These are phyloP conservation scores for Rhododendron kiyosumense DNA, from an alignment of 148 eudicot genomes.

Conservation along the genomic window DNA sequence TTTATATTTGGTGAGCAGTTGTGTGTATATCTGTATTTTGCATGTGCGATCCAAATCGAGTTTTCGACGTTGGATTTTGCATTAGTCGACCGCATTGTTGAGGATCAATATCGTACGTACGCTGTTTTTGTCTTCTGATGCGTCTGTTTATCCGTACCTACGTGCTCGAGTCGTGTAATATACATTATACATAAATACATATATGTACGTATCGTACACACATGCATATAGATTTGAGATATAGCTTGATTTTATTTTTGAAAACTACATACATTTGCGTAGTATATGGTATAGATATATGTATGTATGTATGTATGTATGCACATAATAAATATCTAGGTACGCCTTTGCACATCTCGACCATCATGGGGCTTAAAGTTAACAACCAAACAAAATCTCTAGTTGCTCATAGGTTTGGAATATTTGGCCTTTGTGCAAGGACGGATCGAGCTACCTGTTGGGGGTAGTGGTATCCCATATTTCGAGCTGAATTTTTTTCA, in stretches of 20 bases:
- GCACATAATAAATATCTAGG: no score
- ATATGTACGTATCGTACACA: no score
- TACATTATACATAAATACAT: no score
- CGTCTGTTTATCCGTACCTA: not conserved
- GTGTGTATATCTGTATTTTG: not conserved
- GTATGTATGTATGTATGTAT: no score
- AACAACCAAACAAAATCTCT: not conserved
- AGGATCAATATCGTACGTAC: not conserved
- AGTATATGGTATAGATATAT: no score
- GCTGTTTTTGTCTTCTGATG: not conserved
- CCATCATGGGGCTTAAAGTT: no score
- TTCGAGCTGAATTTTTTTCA: no score
- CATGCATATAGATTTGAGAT: not conserved
- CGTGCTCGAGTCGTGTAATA: not conserved
- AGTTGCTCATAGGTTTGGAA: not conserved
- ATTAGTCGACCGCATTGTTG: not conserved
- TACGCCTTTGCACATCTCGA: not conserved
- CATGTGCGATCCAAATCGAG: constrained; percentile 9
- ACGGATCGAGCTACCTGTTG: no score
- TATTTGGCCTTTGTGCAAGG: not conserved
- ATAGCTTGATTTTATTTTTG: no score
- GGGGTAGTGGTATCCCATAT: no score
- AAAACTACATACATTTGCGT: no score
- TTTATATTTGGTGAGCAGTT: not conserved
- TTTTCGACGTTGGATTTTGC: not conserved